Evolutionary conservation across 108 stramenopile species (phyloP).

Genomic region (Mediolabrus comicus): DNA sequence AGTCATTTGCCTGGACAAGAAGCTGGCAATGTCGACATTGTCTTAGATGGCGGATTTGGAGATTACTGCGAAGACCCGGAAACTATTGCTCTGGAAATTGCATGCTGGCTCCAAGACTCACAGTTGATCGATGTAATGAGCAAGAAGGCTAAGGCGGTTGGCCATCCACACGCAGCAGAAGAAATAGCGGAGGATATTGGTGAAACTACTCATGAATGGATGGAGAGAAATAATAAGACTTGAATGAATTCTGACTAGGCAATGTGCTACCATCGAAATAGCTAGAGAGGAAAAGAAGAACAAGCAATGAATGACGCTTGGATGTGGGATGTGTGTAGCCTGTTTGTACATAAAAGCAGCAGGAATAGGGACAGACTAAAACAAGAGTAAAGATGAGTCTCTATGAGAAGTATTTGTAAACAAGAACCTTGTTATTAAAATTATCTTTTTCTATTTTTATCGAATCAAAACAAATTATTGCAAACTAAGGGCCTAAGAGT

Average conservation of each 20-base stretch:
- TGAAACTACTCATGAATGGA: slow-evolving; percentile 55
- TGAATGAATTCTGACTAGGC: background rate
- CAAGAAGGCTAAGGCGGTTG: slow-evolving; percentile 50
- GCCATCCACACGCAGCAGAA: slow-evolving; percentile 77
- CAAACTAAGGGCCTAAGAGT: background rate
- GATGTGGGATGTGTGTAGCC: background rate
- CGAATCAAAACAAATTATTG: background rate
- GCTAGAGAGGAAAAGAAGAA: background rate
- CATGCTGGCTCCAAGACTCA: slow-evolving; percentile 67
- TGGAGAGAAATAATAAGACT: slow-evolving; percentile 51
- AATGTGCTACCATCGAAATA: background rate
- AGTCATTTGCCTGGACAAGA: slow-evolving; percentile 86
- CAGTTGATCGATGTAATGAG: slow-evolving; percentile 57
- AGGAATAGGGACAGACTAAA: background rate
- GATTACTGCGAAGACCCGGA: slow-evolving; percentile 60
- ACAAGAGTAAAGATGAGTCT: background rate
- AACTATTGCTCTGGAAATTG: slow-evolving; percentile 53
- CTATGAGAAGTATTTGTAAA: background rate
- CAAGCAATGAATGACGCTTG: background rate
- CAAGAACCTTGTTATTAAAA: background rate
- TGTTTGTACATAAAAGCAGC: background rate
- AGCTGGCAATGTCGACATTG: slow-evolving; percentile 86
- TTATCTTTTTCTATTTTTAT: background rate
- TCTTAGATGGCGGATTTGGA: slow-evolving; percentile 75
- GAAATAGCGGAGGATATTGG: slow-evolving; percentile 84